Evolutionary conservation across 768 basidiomycete species (phyloP), one percentile per base, ranked within the genome.

Genomic region (Mycena filopes): DNA sequence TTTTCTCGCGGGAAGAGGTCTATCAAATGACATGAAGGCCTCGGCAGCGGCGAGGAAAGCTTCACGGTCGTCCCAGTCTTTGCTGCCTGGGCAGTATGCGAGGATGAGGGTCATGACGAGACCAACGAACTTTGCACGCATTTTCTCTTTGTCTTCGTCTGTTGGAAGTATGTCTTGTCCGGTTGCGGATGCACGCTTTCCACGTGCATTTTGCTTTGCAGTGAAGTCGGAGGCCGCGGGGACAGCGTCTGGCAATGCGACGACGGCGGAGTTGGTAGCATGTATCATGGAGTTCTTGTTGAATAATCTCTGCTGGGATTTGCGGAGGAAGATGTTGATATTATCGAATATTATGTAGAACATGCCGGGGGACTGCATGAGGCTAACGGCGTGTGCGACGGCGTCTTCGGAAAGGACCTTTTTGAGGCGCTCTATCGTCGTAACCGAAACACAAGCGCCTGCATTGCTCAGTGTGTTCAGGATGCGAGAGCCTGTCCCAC

Each of bases 281-380:
- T 59, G 58, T 3, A 59, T 59, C 74, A 76, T 76, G 4, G 65
- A 38, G 43, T 77, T 73, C 26, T 65, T 60, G 55, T 77, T 78
- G 8, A 70, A 71, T 20, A 78, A 20, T 11, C 71, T 64, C 57
- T 78, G 77, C 46, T 77, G 68, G 40, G 61, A 72, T 65, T 77
- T 77, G 36, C 74, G 71, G 1, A 77, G 63, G 50, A 72, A 77
- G 42, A 79, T 69, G 47, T 79, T 79, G 72, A 78, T 76, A 60
- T 79, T 78, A 60, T 79, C 75, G 61, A 76, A 78, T 20, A 75
- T 73, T 23, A 62, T 57, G 45, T 58, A 66, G 29, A 70, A 72
- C 7, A 69, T 49, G 16, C 64, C 23, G 31, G 68, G 65, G n/a
- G 70, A 70, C 21, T 47, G 68, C 21, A 77, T 70, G 8, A 76